Percentiles rank a stretch among this genome's conserved stretches.
phyloP scores from a whole-genome alignment of 2,329 filamentous ascomycete species.

The Nemania sp. region DNA sequence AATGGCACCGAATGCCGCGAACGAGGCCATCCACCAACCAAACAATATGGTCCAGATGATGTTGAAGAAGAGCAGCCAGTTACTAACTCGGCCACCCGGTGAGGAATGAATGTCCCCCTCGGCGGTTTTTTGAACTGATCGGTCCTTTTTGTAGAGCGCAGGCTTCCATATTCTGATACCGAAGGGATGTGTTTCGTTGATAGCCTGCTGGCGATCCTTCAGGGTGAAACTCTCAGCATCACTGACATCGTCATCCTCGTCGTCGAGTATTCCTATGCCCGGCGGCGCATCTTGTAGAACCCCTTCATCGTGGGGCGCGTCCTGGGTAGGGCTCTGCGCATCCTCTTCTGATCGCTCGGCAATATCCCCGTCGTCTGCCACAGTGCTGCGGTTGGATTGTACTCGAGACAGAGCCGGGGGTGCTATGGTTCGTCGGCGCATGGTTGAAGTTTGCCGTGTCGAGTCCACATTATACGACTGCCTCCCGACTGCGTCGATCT shows the following conservation, averaged over 20 bases:
- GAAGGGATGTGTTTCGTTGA: slow-evolving; percentile 98
- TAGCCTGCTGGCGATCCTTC: slow-evolving; percentile 95
- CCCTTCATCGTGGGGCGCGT: slow-evolving; percentile 55
- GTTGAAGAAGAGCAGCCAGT: slow-evolving; percentile 89
- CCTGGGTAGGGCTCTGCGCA: slow-evolving; percentile 47
- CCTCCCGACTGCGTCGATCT: slow-evolving; percentile 68
- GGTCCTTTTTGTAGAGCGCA: slow-evolving; percentile 95
- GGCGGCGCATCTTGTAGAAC: slow-evolving; percentile 40
- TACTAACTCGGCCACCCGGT: slow-evolving; percentile 86
- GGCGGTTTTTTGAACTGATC: slow-evolving; percentile 95
- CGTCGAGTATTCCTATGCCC: slow-evolving; percentile 56
- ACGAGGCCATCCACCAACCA: slow-evolving; percentile 92
- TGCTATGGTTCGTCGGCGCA: slow-evolving; percentile 54
- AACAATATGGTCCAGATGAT: slow-evolving; percentile 90
- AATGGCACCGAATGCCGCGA: slow-evolving; percentile 79
- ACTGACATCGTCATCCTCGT: slow-evolving; percentile 76
- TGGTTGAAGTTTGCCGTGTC: slow-evolving; percentile 52
- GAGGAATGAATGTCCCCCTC: slow-evolving; percentile 97
- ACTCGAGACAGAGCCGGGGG: slow-evolving; percentile 57
- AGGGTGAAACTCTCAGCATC: slow-evolving; percentile 98
- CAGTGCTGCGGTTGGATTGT: slow-evolving; percentile 55
- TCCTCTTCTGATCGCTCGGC: slow-evolving; percentile 50
- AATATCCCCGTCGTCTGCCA: slow-evolving; percentile 48
- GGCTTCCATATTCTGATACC: slow-evolving; percentile 99
- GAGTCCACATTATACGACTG: slow-evolving; percentile 50